Evolutionary conservation across 2,329 filamentous ascomycete species (phyloP), one percentile per base, ranked within the genome.

Genomic region (Seiridium cupressi): DNA sequence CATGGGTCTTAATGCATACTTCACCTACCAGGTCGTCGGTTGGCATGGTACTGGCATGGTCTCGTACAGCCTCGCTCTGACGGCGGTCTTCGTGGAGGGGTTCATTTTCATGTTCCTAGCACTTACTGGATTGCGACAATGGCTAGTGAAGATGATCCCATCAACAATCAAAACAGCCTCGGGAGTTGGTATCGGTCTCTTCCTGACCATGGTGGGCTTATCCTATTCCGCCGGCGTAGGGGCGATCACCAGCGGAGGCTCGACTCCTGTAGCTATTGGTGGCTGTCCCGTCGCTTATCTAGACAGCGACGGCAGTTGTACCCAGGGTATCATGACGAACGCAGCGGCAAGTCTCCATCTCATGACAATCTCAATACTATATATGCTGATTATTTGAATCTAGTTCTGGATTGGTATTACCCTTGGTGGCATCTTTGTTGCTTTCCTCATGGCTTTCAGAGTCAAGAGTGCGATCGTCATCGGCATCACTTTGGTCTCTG

Each of bases 321-420:
- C 75, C 3, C 78, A 79, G 26, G 80, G 87, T 32, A 87, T 91
- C 70, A 93, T 96, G 90, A 83, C 87, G 4, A 95, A 85, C 68
- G 89, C 91, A 7, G 90, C 90, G 54, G 88, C 84, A 72, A 66
- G 76, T 68, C 10, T 7, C 38, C 5, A 18, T 47, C 18, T 26
- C 18, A 26, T 26, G 18, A 26, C 18, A 26, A 26, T 26, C 18
- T 26, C 18, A 26, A 26, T 26, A 26, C 18, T 26, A 26, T 26
- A 1, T 26, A 26, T 26, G 18, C 18, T 26, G 18, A 26, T 26
- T 26, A 26, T 26, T 26, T 26, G 18, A 3, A 53, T 40, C 34
- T 61, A 88, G 85, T 79, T 96, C 82, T 97, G 93, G 93, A 85
- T 96, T 58, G 93, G 91, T 9, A 89, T 96, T 64, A 88, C 92